These are phyloP conservation scores for Wickerhamomyces tratensis DNA, from an alignment of 805 yeast genomes.

Conservation along the genomic window DNA sequence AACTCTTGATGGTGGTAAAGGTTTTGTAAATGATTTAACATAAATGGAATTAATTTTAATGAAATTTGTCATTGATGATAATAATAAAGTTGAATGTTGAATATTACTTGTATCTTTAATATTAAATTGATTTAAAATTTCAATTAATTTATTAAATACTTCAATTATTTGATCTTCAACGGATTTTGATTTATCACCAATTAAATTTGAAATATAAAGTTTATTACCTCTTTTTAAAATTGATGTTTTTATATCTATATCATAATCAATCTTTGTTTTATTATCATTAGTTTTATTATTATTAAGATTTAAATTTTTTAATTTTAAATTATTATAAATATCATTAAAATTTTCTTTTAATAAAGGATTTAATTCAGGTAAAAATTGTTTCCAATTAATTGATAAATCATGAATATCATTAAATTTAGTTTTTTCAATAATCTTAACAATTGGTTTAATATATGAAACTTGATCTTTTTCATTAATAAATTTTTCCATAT, in stretches of 20 bases:
- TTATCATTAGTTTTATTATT: background rate
- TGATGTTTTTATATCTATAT: background rate
- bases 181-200: slow-evolving; percentile 7
- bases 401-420: slow-evolving; percentile 9
- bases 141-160: slow-evolving; percentile 35
- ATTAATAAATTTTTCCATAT: slow-evolving; percentile 18
- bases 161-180: slow-evolving; percentile 36
- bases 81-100: slow-evolving; percentile 49
- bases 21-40: slow-evolving; percentile 38
- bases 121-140: slow-evolving; percentile 20
- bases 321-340: slow-evolving; percentile 13
- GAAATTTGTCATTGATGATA: slow-evolving; percentile 60
- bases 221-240: slow-evolving; percentile 18
- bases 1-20: slow-evolving; percentile 81
- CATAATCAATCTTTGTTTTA: background rate
- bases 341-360: slow-evolving; percentile 31
- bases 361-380: slow-evolving; percentile 15
- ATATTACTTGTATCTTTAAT: slow-evolving; percentile 33
- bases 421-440: slow-evolving; percentile 26
- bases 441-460: slow-evolving; percentile 43
- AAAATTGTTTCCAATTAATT: slow-evolving; percentile 14
- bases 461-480: slow-evolving; percentile 61
- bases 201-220: slow-evolving; percentile 35
- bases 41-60: slow-evolving; percentile 53
- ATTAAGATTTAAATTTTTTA: background rate